Percentiles rank a stretch among this genome's conserved stretches.
Evolutionary conservation across 2,329 filamentous ascomycete species (phyloP).

Genomic region (Zelopaecilomyces penicillatus): DNA sequence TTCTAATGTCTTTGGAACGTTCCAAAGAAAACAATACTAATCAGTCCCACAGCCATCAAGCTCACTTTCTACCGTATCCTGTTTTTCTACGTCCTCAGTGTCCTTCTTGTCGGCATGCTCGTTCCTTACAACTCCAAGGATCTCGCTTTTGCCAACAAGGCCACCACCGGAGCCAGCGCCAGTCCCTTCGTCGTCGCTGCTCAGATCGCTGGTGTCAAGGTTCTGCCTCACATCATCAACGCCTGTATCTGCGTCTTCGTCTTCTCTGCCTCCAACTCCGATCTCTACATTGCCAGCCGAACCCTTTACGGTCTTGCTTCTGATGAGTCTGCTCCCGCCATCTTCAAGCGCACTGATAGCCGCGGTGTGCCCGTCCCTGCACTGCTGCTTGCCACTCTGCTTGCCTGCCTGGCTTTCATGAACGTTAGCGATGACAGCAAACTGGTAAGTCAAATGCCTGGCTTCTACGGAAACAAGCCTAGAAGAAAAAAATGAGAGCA

Average conservation of each 20-base stretch:
- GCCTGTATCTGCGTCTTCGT: slow-evolving; percentile 67
- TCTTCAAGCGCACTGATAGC: slow-evolving; percentile 63
- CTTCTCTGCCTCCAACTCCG: slow-evolving; percentile 69
- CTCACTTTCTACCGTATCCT: slow-evolving; percentile 76
- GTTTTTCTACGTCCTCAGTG: slow-evolving; percentile 68
- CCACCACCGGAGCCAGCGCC: slow-evolving; percentile 33
- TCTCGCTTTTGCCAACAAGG: slow-evolving; percentile 49
- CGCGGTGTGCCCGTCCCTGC: slow-evolving; percentile 63
- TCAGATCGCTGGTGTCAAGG: slow-evolving; percentile 50
- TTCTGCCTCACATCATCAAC: slow-evolving; percentile 61
- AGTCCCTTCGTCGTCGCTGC: slow-evolving; percentile 71
- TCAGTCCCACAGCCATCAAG: slow-evolving; percentile 49
- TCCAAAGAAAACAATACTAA: too few species aligned
- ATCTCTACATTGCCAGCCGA: slow-evolving; percentile 67
- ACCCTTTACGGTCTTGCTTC: slow-evolving; percentile 66
- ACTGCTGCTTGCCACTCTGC: slow-evolving; percentile 50
- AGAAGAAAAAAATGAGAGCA: too few species aligned
- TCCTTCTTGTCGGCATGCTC: slow-evolving; percentile 67
- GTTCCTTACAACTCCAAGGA: slow-evolving; percentile 60
- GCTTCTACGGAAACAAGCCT: too few species aligned
- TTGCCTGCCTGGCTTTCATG: slow-evolving; percentile 62
- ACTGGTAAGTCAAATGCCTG: slow-evolving; percentile 7
- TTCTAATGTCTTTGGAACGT: too few species aligned
- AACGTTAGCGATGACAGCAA: slow-evolving; percentile 51
- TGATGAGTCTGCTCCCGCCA: slow-evolving; percentile 61